These are phyloP conservation scores for Phallus indusiatus DNA, from an alignment of 768 basidiomycete species.

Conservation along the genomic window DNA sequence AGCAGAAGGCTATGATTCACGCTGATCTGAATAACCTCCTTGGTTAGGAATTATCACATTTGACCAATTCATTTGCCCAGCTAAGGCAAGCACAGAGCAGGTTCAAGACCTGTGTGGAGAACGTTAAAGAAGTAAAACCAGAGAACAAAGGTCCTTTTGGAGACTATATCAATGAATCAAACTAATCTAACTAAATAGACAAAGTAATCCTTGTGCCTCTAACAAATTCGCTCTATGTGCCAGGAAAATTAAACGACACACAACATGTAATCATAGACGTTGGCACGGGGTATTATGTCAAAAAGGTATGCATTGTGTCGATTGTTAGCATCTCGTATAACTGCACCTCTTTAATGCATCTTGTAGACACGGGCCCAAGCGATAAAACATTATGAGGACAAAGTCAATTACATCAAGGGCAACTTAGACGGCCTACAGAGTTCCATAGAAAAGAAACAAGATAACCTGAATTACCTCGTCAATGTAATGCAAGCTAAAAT, in stretches of 20 bases:
- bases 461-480: conserved; percentile 70
- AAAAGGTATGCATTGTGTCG: conserved; percentile 55
- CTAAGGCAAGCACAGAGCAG: conserved; percentile 90
- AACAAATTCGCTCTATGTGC: conserved; percentile 92
- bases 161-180: not conserved
- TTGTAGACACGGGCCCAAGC: conserved; percentile 79
- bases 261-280: conserved; percentile 91
- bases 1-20: not conserved
- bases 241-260: conserved; percentile 74
- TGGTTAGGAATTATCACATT: conserved; percentile 78
- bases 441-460: conserved; percentile 85
- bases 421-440: conserved; percentile 85
- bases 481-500: conserved; percentile 64
- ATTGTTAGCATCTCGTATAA: not conserved
- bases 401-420: conserved; percentile 70
- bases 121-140: conserved; percentile 63
- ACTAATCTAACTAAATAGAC: conserved; percentile 32
- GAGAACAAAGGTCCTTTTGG: conserved; percentile 37
- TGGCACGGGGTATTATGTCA: conserved; percentile 93
- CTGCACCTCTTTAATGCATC: not conserved
- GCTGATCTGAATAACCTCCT: too few species aligned
- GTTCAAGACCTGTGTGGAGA: conserved; percentile 81
- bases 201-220: conserved; percentile 87
- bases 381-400: conserved; percentile 66
- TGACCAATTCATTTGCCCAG: conserved; percentile 86